Conservation (phyloP, 1,139 yeast genomes). For the Kluyveromyces marxianus region DNA sequence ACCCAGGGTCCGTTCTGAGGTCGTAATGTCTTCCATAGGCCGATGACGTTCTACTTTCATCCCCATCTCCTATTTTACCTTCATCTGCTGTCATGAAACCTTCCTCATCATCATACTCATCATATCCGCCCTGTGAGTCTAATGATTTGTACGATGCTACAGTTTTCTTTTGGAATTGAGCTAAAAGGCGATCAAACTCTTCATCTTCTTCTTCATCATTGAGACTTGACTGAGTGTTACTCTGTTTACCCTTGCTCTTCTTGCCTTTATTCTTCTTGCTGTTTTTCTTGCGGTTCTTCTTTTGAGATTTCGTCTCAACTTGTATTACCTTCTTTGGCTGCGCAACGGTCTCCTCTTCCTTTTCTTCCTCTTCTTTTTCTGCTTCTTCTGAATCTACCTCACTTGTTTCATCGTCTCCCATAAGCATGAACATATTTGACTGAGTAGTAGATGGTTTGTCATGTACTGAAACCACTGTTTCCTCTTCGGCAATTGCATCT, state of each 20-base stretch:
- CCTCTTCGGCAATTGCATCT: constrained; percentile 11
- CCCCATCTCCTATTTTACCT: constrained; percentile 30
- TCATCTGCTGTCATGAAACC: constrained; percentile 18
- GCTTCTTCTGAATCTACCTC: constrained; percentile 25
- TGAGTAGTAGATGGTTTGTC: constrained; percentile 15
- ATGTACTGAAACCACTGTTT: constrained; percentile 6
- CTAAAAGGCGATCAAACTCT: constrained; percentile 26
- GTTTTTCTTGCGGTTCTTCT: constrained; percentile 20
- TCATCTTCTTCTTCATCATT: constrained; percentile 22
- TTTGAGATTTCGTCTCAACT: constrained; percentile 12
- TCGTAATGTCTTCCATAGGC: constrained; percentile 20
- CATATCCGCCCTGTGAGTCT: constrained; percentile 18
- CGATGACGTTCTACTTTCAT: constrained; percentile 31
- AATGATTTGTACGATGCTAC: constrained; percentile 11
- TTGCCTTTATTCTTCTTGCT: constrained; percentile 9
- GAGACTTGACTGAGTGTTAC: constrained; percentile 11
- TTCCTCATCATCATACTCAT: constrained; percentile 12
- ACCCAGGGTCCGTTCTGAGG: constrained; percentile 33
- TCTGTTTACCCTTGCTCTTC: constrained; percentile 11
- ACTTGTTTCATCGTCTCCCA: constrained; percentile 33
- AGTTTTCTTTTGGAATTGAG: constrained; percentile 24
- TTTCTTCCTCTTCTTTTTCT: constrained; percentile 29
- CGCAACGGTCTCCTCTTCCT: constrained; percentile 10
- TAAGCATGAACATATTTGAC: constrained; percentile 47
- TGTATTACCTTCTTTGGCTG: constrained; percentile 9